Percentiles rank a stretch among this genome's conserved stretches.
phyloP scores from a whole-genome alignment of 1,284 basidiomycete species.

The Cryptococcus wingfieldii region DNA sequence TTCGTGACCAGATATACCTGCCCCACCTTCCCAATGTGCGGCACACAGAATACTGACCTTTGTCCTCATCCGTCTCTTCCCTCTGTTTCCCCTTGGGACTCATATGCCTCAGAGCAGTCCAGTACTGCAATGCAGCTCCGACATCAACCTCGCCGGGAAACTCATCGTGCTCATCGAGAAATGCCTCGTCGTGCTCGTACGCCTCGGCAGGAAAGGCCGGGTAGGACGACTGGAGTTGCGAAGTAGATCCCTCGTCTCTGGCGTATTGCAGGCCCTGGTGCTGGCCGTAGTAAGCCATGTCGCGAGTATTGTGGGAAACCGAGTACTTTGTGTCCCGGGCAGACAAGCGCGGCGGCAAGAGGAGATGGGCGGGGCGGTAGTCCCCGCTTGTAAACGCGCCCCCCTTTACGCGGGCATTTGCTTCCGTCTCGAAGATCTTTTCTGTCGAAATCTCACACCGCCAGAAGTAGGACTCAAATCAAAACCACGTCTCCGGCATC shows the following conservation, averaged over 20 bases:
- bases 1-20: neutral
- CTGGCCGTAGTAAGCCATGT: constrained; percentile 12
- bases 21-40: neutral
- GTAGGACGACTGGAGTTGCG: constrained; percentile 38
- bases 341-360: too few relatives aligned
- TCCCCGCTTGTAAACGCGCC: too few relatives aligned
- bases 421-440: neutral
- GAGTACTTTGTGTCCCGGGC: too few relatives aligned
- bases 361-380: too few relatives aligned
- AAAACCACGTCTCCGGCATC: neutral
- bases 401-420: neutral
- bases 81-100: constrained; percentile 32
- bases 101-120: constrained; percentile 45
- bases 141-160: constrained; percentile 18
- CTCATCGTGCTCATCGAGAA: constrained; percentile 23
- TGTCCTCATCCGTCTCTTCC: constrained; percentile 31
- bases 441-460: neutral
- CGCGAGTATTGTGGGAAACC: neutral
- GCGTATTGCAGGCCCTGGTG: constrained; percentile 40
- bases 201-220: constrained; percentile 26
- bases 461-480: neutral
- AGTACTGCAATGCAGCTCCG: constrained; percentile 43
- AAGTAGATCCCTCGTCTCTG: constrained; percentile 44
- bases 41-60: constrained; percentile 18
- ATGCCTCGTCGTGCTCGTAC: constrained; percentile 18